Percentiles rank a stretch among this genome's conserved stretches.
Conservation (phyloP, 2,329 filamentous ascomycete species). For the Triangularia verruculosa region DNA sequence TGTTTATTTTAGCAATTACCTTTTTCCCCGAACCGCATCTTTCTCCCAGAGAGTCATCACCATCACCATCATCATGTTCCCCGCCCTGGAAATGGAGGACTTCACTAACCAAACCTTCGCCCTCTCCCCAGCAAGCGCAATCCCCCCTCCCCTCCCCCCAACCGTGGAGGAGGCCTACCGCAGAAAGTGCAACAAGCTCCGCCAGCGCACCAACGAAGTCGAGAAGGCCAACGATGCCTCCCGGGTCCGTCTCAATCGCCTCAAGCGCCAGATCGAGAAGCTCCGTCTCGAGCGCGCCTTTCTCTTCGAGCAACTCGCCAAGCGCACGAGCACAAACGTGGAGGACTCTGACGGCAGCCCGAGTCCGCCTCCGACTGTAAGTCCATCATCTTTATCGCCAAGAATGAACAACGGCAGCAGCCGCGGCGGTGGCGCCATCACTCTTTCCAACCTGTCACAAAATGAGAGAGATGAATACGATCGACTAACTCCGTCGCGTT, state of each 20-base stretch:
- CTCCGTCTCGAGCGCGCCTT: constrained; percentile 82
- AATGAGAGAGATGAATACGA: not conserved
- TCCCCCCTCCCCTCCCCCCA: constrained; percentile 67
- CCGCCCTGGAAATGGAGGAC: not conserved
- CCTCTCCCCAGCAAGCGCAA: constrained; percentile 36
- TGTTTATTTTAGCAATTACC: not conserved
- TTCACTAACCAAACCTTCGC: not conserved
- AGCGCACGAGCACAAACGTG: constrained; percentile 70
- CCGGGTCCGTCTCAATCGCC: constrained; percentile 71
- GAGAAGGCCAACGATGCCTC: constrained; percentile 87
- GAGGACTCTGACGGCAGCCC: constrained; percentile 77
- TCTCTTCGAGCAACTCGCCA: constrained; percentile 68
- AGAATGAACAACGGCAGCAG: too few relatives aligned
- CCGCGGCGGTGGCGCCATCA: not conserved
- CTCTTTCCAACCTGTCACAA: constrained; percentile 18
- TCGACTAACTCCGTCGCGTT: not conserved
- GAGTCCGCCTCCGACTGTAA: constrained; percentile 74
- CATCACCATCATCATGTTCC: not conserved
- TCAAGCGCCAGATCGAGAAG: constrained; percentile 85
- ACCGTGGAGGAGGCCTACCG: constrained; percentile 96
- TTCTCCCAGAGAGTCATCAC: not conserved
- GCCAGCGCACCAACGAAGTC: constrained; percentile 86
- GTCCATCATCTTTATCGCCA: constrained; percentile 30
- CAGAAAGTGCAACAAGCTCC: constrained; percentile 92
- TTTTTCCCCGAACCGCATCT: not conserved